Percentiles rank a stretch among this genome's conserved stretches.
phyloP scores from a whole-genome alignment of 2,329 filamentous ascomycete species.

The Calonectria leucothoes region DNA sequence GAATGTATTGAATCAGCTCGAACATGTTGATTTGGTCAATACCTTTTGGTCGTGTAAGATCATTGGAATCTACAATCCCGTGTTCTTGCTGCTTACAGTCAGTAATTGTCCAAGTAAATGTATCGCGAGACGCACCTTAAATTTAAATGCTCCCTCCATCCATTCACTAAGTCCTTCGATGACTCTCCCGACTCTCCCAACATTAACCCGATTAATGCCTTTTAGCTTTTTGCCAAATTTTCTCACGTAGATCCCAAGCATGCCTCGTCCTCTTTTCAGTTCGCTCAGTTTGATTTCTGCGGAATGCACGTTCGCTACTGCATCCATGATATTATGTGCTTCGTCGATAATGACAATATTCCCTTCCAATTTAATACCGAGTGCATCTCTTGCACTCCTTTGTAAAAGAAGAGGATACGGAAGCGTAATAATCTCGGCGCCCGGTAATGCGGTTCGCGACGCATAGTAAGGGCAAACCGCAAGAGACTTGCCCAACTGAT shows the following conservation, averaged over 20 bases:
- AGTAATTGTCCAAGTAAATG: not conserved
- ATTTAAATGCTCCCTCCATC: conserved; percentile 65
- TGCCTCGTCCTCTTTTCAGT: conserved; percentile 76
- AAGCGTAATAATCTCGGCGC: conserved; percentile 89
- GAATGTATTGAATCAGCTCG: conserved; percentile 87
- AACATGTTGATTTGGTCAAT: conserved; percentile 96
- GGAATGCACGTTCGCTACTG: conserved; percentile 88
- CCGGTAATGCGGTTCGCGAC: conserved; percentile 84
- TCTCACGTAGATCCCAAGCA: conserved; percentile 85
- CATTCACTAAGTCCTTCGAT: conserved; percentile 82
- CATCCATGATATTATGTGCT: conserved; percentile 97
- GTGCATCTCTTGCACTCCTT: conserved; percentile 85
- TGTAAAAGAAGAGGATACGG: conserved; percentile 94
- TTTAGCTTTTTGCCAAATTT: conserved; percentile 90
- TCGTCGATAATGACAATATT: conserved; percentile 97
- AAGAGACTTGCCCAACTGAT: conserved; percentile 79
- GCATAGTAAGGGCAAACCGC: conserved; percentile 96
- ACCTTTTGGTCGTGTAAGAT: conserved; percentile 83
- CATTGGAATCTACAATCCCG: conserved; percentile 76
- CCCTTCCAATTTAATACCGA: conserved; percentile 85
- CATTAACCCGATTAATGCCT: conserved; percentile 90
- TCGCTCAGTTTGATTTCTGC: conserved; percentile 80
- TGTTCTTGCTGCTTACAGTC: conserved; percentile 56
- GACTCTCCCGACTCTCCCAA: conserved; percentile 87
- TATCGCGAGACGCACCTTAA: conserved; percentile 54